Evolutionary conservation across 352 stramenopile species (phyloP).

Genomic region (Phytophthora sp.): DNA sequence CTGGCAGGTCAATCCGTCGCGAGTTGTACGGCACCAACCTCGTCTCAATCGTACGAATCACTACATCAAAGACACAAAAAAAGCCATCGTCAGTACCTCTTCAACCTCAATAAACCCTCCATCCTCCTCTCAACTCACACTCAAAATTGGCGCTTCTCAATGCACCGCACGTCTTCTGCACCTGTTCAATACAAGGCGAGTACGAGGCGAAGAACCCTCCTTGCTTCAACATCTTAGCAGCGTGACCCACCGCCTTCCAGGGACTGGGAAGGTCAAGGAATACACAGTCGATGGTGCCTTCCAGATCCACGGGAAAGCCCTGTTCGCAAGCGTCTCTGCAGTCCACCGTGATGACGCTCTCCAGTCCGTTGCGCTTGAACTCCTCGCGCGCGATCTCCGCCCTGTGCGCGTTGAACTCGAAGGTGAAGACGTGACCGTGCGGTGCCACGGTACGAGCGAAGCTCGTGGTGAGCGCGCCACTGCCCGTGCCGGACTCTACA

Average conservation of each 20-base stretch:
- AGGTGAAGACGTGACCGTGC: constrained; percentile 95
- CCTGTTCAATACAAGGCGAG: constrained; percentile 99
- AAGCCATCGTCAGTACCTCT: constrained; percentile 12
- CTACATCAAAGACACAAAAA: constrained; percentile 34
- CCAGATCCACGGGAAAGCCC: constrained; percentile 70
- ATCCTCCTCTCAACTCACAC: constrained; percentile 43
- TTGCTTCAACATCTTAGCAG: constrained; percentile 92
- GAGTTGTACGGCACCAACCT: constrained; percentile 88
- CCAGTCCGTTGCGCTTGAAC: constrained; percentile 93
- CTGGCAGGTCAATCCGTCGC: constrained; percentile 67
- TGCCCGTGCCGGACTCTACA: constrained; percentile 93
- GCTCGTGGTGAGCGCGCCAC: constrained; percentile 93
- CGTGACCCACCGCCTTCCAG: constrained; percentile 95
- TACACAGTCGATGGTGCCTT: constrained; percentile 91
- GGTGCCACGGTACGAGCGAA: constrained; percentile 92
- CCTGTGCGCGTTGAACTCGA: constrained; percentile 97
- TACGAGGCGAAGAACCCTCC: constrained; percentile 96
- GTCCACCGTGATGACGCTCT: constrained; percentile 92
- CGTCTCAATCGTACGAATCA: constrained; percentile 93
- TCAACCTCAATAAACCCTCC: neutral
- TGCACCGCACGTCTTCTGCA: constrained; percentile 90
- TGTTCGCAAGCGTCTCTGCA: constrained; percentile 97
- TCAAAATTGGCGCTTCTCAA: constrained; percentile 84
- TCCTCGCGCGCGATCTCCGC: constrained; percentile 93
- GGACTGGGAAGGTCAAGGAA: constrained; percentile 98